Evolutionary conservation across 192 early-diverging fungal species (phyloP).

Genomic region (Oehlia diaphana): DNA sequence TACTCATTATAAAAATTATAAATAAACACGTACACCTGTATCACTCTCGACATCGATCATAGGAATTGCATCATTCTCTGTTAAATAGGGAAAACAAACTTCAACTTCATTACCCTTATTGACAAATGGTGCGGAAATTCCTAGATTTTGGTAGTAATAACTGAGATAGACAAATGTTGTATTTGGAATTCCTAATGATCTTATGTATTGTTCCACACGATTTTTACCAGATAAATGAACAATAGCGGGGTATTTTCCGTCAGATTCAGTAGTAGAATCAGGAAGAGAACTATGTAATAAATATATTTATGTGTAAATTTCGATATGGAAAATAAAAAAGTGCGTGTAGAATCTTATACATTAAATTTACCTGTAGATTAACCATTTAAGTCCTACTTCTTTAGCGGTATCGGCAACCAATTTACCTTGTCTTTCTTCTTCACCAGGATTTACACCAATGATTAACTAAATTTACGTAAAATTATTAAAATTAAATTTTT

Average conservation of each 20-base stretch:
- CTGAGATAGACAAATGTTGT: background rate
- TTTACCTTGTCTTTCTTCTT: constrained; percentile 14
- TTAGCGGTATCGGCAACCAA: background rate
- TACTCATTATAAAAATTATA: background rate
- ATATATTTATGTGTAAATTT: no score
- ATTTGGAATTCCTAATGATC: background rate
- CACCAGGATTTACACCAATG: background rate
- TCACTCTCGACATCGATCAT: background rate
- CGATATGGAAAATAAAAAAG: no score
- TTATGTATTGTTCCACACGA: constrained; percentile 2
- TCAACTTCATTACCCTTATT: background rate
- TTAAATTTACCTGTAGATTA: background rate
- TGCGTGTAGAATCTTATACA: no score
- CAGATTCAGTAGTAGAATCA: background rate
- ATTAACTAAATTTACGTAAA: no score
- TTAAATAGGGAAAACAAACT: background rate
- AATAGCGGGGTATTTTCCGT: background rate
- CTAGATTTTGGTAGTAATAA: background rate
- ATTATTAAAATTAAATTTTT: no score
- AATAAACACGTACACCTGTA: background rate
- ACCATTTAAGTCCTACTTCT: background rate
- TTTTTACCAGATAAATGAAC: background rate
- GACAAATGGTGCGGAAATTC: background rate
- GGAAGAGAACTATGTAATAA: background rate
- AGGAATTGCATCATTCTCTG: background rate